Evolutionary conservation across 2,329 filamentous ascomycete species (phyloP).

Genomic region (Alternaria sp.): DNA sequence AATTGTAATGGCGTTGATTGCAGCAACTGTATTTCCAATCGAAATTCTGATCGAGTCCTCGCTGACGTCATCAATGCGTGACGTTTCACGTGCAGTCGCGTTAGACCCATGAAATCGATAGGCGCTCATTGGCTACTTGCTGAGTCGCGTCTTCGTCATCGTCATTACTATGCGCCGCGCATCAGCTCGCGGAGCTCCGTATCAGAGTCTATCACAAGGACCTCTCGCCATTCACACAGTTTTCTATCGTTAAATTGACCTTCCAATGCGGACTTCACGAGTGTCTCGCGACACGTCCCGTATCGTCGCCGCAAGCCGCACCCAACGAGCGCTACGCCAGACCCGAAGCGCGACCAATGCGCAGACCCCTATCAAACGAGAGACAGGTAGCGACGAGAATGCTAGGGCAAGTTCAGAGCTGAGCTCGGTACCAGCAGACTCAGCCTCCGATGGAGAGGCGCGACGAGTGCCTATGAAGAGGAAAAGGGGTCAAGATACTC

Average conservation of each 20-base stretch:
- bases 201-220: neutral
- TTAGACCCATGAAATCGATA: neutral
- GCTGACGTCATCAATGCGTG: neutral
- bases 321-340: conserved; percentile 41
- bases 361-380: conserved; percentile 28
- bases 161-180: neutral
- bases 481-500: conserved; percentile 53
- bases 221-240: neutral
- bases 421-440: conserved; percentile 42
- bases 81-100: neutral
- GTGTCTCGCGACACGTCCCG: conserved; percentile 49
- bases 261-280: conserved; percentile 49
- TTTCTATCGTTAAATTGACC: neutral
- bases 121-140: neutral
- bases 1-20: neutral
- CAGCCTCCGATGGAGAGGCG: conserved; percentile 34
- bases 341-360: conserved; percentile 39
- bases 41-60: neutral
- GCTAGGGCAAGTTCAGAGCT: conserved; percentile 41
- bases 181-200: neutral
- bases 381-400: conserved; percentile 12
- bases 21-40: neutral
- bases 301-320: conserved; percentile 42
- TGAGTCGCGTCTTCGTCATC: neutral
- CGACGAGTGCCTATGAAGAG: conserved; percentile 52